A percentile compares a stretch with the other conserved stretches of the same genome.
These are phyloP conservation scores for Penicillium arizonense DNA, from an alignment of 495 filamentous ascomycete genomes.

Conservation along the genomic window DNA sequence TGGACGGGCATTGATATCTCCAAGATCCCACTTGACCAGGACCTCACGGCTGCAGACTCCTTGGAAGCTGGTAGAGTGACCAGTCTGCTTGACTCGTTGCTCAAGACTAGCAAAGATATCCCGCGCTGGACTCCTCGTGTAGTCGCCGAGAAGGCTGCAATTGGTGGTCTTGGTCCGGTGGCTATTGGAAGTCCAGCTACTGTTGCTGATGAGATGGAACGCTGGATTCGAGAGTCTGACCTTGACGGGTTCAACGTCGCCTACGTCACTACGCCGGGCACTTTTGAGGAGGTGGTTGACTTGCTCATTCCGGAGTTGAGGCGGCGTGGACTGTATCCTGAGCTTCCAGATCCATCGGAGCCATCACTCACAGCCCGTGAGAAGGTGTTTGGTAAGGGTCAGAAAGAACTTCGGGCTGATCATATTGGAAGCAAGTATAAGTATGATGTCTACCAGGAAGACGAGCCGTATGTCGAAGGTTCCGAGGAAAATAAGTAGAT, in stretches of 20 bases:
- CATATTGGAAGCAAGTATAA: slow-evolving; percentile 56
- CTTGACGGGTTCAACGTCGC: slow-evolving; percentile 62
- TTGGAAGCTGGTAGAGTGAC: slow-evolving; percentile 52
- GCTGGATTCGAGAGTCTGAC: slow-evolving; percentile 56
- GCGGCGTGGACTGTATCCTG: slow-evolving; percentile 47
- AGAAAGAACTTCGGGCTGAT: slow-evolving; percentile 50
- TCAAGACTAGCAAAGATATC: slow-evolving; percentile 47
- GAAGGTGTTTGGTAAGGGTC: slow-evolving; percentile 58
- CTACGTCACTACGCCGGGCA: slow-evolving; percentile 55
- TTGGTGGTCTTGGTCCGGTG: slow-evolving; percentile 56
- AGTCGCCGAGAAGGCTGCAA: slow-evolving; percentile 55
- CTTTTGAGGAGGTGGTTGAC: slow-evolving; percentile 63
- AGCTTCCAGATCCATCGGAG: slow-evolving; percentile 26
- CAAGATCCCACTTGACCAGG: slow-evolving; percentile 54
- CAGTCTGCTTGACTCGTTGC: slow-evolving; percentile 50
- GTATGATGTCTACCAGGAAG: slow-evolving; percentile 57
- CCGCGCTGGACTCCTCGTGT: slow-evolving; percentile 51
- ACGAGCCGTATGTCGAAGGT: slow-evolving; percentile 23
- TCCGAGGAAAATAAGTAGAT: background rate
- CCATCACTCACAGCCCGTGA: slow-evolving; percentile 55
- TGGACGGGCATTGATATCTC: slow-evolving; percentile 65
- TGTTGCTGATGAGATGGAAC: slow-evolving; percentile 59
- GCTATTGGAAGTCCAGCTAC: slow-evolving; percentile 51
- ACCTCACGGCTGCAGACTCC: slow-evolving; percentile 51
- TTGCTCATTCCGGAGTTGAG: slow-evolving; percentile 58